Evolutionary conservation across 768 basidiomycete species (phyloP), one percentile per base, ranked within the genome.

Genomic region (Scleroderma bovista): DNA sequence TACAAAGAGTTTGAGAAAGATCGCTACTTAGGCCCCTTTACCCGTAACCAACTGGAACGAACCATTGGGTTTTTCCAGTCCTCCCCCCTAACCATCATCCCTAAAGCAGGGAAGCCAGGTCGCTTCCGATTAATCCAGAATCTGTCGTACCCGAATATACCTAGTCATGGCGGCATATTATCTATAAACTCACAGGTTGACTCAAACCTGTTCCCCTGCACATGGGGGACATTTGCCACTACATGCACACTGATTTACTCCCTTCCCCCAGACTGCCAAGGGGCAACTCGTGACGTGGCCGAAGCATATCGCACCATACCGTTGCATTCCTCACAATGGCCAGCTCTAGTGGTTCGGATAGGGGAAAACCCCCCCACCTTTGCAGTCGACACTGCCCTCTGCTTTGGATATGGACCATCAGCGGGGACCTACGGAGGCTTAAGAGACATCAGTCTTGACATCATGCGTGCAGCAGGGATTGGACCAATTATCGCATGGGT

Each of bases 291-390:
- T 7, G 12, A 40, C 12, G 17, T 40, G 20, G n/a, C 39, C 6
- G 34, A 67, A 56, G 54, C 60, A 9, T 36, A 36, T 13, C 8
- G 34, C 8, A 69, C 61, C 0, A 55, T 74, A 0, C 70, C 69
- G 0, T 33, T 70, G 0, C 55, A 60, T 9, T 60, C 52, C 0
- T 55, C 55, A 0, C 74, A 75, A 34, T 76, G 71, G 72, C 70
- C 70, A 1, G 69, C 62, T 0, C 26, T 63, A 0, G 66, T 73
- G 0, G 55, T 75, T 0, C 49, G 59, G 0, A 45, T 71, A 0
- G 31, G 40, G 1, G 42, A 53, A 15, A 13, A 36, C 34, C 34
- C 34, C 6, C 34, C 34, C 17, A 17, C 2, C 1, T 36, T 68
- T 24, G 56, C 54, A 2, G 48, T 70, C 19, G 59, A 71, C 42